phyloP scores from a whole-genome alignment of 225 moss, liverwort and hornwort genomes.

The Polytrichum formosum region DNA sequence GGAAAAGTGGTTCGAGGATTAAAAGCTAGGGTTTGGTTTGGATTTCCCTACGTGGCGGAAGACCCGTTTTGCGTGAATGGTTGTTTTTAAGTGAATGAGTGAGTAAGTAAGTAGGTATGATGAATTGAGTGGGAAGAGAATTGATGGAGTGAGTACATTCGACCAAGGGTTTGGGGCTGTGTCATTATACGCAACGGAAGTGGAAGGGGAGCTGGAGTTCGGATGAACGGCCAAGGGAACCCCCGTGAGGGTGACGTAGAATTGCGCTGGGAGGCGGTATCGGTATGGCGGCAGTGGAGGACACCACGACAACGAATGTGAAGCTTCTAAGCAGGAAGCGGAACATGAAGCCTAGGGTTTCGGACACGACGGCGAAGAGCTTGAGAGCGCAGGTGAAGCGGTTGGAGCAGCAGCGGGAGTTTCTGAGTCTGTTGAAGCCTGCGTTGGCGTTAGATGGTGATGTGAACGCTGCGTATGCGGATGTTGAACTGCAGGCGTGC shows the following conservation, averaged over 20 bases:
- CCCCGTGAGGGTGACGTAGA: conserved; percentile 49
- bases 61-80: too few species aligned
- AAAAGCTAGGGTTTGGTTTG: too few species aligned
- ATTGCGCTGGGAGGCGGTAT: conserved; percentile 49
- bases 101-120: too few species aligned
- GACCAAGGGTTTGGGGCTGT: background rate
- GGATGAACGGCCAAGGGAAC: conserved; percentile 45
- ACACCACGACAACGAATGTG: conserved; percentile 20
- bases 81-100: too few species aligned
- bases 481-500: conserved; percentile 54
- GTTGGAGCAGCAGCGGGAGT: conserved; percentile 68
- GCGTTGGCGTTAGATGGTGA: conserved; percentile 33
- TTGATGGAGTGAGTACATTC: too few species aligned
- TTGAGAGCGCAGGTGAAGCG: conserved; percentile 58
- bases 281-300: conserved; percentile 33
- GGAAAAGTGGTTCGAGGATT: too few species aligned
- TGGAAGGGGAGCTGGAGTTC: conserved; percentile 17
- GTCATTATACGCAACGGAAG: conserved; percentile 12
- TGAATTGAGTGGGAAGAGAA: too few species aligned
- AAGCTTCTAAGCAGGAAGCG: conserved; percentile 47
- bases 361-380: conserved; percentile 41
- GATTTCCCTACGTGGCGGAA: too few species aligned
- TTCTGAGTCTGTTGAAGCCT: conserved; percentile 43
- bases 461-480: conserved; percentile 41
- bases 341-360: conserved; percentile 41